Evolutionary conservation across 345 rosid species (phyloP), one percentile per base, ranked within the genome.

Genomic region (Trapa bicornis): DNA sequence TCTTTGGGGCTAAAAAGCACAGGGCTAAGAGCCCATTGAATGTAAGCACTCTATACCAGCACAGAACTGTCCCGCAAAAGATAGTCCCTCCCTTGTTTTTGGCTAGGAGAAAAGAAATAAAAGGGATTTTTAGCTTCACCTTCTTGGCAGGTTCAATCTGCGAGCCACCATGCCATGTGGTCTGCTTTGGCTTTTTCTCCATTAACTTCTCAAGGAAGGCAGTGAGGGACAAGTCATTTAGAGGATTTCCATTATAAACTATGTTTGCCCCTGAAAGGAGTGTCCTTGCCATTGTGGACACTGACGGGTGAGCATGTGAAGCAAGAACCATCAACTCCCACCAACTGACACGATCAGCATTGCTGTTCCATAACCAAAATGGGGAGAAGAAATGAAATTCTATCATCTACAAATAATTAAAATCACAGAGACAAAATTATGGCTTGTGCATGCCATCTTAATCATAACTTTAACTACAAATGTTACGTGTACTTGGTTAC

Each of bases 71-170:
- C 22, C 58, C 32, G 5, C 58, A 50, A 50, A 15, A 50, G 56
- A 50, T 50, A 50, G 4, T 29, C 6, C 22, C 14, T 29, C 6
- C 22, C 22, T 50, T 50, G 6, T 50, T 22, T 22, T 54, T 1
- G 6, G 10, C 42, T 61, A 41, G 42, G 32, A 63, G 65, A 37
- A 36, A 41, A 63, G 35, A 37, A 64, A 12, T 42, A 29, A 53
- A 35, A 41, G 54, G 39, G 38, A 17, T 14, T 42, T 14, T 29
- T n/a, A 2, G 29, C 29, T 79, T 58, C 53, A 88, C 98, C 95
- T 91, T 89, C 79, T 87, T 91, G 73, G 96, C 85, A 50, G 97
- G 97, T 84, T 91, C 99, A 35, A 94, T 94, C 79, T 89, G 92
- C 56, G 99, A 94, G 68, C 92, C 94, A 78, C 99, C 99, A 69